Evolutionary conservation across 2,329 filamentous ascomycete species (phyloP).

Genomic region (Alternaria novae-zelandiae): DNA sequence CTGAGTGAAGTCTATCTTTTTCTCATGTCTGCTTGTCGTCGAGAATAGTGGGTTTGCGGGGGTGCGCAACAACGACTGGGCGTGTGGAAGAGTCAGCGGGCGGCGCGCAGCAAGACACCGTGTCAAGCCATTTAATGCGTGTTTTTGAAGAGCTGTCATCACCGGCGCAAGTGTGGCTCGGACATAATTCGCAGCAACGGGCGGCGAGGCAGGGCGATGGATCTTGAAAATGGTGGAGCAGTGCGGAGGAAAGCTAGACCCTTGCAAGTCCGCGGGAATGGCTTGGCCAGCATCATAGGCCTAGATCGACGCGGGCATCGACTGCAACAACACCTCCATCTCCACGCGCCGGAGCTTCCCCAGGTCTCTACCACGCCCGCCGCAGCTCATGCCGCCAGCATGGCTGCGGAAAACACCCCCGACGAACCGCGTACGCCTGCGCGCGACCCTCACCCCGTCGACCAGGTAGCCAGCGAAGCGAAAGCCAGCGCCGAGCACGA

Average conservation of each 20-base stretch:
- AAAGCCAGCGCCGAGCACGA: constrained; percentile 34
- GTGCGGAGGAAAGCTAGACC: constrained; percentile 19
- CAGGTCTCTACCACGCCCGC: constrained; percentile 22
- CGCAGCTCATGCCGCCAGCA: constrained; percentile 50
- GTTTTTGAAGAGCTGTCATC: constrained; percentile 32
- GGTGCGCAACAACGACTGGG: constrained; percentile 10
- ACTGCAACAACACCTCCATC: constrained; percentile 27
- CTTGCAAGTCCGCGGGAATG: constrained; percentile 17
- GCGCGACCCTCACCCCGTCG: constrained; percentile 17
- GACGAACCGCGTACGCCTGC: constrained; percentile 47
- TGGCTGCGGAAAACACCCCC: constrained; percentile 48
- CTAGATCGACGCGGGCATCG: constrained; percentile 22
- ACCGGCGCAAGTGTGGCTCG: constrained; percentile 18
- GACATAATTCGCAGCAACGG: constrained; percentile 23
- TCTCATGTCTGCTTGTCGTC: constrained; percentile 15
- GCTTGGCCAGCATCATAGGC: constrained; percentile 42
- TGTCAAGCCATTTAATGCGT: constrained; percentile 30
- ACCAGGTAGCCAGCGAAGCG: constrained; percentile 30
- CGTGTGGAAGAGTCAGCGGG: background rate
- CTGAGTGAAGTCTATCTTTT: constrained; percentile 33
- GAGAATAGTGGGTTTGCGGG: constrained; percentile 20
- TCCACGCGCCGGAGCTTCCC: constrained; percentile 24
- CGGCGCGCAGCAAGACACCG: constrained; percentile 22
- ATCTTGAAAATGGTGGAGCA: constrained; percentile 12
- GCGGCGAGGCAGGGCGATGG: background rate